Evolutionary conservation across 164 flowering plant genomes (phyloP).

Genomic region (Macadamia tetraphylla): DNA sequence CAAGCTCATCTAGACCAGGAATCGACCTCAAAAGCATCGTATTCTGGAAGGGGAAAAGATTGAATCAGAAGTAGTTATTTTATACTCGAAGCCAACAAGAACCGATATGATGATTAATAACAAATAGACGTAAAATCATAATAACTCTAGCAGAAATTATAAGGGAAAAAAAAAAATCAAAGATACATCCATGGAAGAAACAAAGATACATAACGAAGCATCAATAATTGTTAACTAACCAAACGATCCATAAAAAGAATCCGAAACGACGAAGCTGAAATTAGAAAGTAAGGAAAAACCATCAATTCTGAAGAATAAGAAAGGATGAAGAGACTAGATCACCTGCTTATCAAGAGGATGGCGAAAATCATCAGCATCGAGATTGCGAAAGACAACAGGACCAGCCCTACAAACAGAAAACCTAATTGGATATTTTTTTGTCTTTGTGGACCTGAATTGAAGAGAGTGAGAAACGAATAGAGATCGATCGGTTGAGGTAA

Average conservation of each 20-base stretch:
- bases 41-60: slow-evolving; percentile 16
- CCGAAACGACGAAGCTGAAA: not conserved
- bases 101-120: not conserved
- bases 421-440: slow-evolving; percentile 1
- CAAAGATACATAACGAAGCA: no score
- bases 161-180: no score
- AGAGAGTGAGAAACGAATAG: not conserved
- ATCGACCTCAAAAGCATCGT: slow-evolving; percentile 30
- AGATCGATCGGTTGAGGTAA: not conserved
- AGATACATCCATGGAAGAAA: not conserved
- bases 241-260: no score
- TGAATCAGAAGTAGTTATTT: not conserved
- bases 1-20: slow-evolving; percentile 31
- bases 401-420: slow-evolving; percentile 11
- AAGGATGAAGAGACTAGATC: not conserved
- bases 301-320: not conserved
- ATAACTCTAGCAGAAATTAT: no score
- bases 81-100: not conserved
- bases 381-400: slow-evolving; percentile 25
- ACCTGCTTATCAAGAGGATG: slow-evolving; percentile 39
- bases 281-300: not conserved
- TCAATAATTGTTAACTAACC: no score
- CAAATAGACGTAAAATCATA: no score
- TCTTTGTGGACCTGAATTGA: slow-evolving; percentile 4
- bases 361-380: slow-evolving; percentile 32